Base-by-base conservation (phyloP, 805 yeast species). In the Metschnikowia arizonensis region DNA sequence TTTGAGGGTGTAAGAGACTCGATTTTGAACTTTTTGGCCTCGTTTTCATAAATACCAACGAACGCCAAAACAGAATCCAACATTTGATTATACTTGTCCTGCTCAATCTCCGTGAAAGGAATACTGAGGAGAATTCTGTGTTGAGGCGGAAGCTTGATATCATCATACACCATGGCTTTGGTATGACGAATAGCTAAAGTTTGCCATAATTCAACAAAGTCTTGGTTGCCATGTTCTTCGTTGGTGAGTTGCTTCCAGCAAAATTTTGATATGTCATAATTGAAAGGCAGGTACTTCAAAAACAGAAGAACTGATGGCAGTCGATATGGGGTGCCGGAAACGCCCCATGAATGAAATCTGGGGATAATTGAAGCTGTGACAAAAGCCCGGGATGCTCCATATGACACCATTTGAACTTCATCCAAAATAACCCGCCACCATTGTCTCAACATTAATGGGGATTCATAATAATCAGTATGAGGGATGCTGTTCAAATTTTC, bases 261-360 rank as follows among this genome's bases (percentile, higher is more conserved):
- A 8, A 55, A 51, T 37, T 65, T 65, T 1, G 69, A 66, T 12
- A 62, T 56, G 15, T 69, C 74, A 44, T 69, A 68, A 42, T 69
- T 69, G 52, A 88, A 85, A 0, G 98, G 99, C 30, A 71, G 67
- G 12, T 80, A 60, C 50, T 82, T 72, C 48, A 89, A 62, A 56
- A 88, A 91, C 11, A 79, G 74, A 28, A 90, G 59, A 4, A 88
- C 72, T 0, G 95, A 84, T 35, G 77, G 79, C 39, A 90, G 69
- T 52, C 82, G 81, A 12, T 89, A 83, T 0, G 97, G 95, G 0
- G 99, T 93, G 5, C 99, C 99, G 1, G 96, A 87, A 0, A 90
- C 97, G 12, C 96, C 97, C 98, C 98, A 93, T 0, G 96, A 81
- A 65, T 93, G 97, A 37, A 80, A 77, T 42, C 96, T 72, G 4